These are phyloP conservation scores for Cucurbitaria berberidis DNA, from an alignment of 2,329 filamentous ascomycete species.

Conservation along the genomic window DNA sequence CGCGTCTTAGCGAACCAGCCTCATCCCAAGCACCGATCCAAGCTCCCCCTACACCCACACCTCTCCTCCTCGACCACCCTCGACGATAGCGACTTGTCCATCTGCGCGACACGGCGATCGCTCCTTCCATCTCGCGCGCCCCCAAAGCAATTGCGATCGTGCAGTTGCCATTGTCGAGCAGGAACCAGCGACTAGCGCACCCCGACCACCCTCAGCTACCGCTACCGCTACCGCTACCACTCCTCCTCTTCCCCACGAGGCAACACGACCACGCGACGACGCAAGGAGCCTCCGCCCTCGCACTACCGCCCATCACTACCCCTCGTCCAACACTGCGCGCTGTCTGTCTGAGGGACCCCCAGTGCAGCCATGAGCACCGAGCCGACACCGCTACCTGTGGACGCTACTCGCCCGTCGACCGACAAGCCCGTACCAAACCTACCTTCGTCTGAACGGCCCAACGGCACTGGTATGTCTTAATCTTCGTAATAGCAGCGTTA, in stretches of 20 bases:
- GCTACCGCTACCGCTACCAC: no score
- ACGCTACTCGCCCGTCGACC: constrained; percentile 34
- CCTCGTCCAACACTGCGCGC: constrained; percentile 12
- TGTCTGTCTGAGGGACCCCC: constrained; percentile 19
- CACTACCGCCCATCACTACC: constrained; percentile 20
- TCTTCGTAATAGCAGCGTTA: constrained; percentile 1
- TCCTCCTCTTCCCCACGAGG: constrained; percentile 22
- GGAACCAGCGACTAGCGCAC: constrained; percentile 23
- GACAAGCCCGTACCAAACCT: constrained; percentile 35
- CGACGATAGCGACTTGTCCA: constrained; percentile 22
- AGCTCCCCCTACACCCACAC: constrained; percentile 38
- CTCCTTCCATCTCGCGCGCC: constrained; percentile 37
- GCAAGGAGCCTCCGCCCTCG: constrained; percentile 28
- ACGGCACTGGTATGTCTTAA: constrained; percentile 43
- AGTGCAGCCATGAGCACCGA: constrained; percentile 48
- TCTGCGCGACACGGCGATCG: constrained; percentile 33
- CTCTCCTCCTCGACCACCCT: constrained; percentile 27
- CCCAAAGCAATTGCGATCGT: constrained; percentile 28
- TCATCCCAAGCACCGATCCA: constrained; percentile 40
- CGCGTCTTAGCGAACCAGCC: constrained; percentile 46
- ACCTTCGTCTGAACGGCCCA: constrained; percentile 35
- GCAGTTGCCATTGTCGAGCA: constrained; percentile 16
- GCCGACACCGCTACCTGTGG: constrained; percentile 33
- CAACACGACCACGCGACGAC: constrained; percentile 38
- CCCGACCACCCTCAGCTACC: constrained; percentile 20